These are phyloP conservation scores for Gaeumannomyces tritici DNA, from an alignment of 2,329 filamentous ascomycete species.

Conservation along the genomic window DNA sequence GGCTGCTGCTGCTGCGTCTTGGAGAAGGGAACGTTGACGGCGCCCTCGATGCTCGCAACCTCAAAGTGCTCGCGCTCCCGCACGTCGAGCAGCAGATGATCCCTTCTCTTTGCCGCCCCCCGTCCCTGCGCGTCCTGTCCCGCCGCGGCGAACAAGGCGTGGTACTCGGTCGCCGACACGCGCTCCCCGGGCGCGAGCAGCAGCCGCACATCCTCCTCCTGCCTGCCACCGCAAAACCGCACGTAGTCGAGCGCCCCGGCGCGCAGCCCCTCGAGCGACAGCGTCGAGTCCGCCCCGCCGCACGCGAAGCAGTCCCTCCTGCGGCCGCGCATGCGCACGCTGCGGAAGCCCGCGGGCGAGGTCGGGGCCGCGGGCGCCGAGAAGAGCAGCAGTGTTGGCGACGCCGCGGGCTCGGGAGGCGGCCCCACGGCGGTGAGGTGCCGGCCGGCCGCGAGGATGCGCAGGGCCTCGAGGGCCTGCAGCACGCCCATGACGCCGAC, in stretches of 20 bases:
- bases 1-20: conserved; percentile 15
- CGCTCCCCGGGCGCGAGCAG: conserved; percentile 59
- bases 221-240: conserved; percentile 66
- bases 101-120: conserved; percentile 2
- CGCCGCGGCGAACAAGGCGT: conserved; percentile 11
- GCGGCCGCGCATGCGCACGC: conserved; percentile 61
- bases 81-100: conserved; percentile 66
- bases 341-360: conserved; percentile 48
- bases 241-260: conserved; percentile 70
- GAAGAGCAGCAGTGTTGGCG: conserved; percentile 32
- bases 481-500: conserved; percentile 90
- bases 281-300: conserved; percentile 50
- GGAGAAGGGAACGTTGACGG: conserved; percentile 66
- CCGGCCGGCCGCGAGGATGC: conserved; percentile 50
- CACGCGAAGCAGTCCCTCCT: conserved; percentile 70
- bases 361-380: conserved; percentile 29
- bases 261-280: conserved; percentile 53
- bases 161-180: conserved; percentile 55
- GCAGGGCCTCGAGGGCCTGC: conserved; percentile 83
- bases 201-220: conserved; percentile 36
- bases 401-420: not conserved
- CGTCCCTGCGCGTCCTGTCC: conserved; percentile 8
- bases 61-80: conserved; percentile 78
- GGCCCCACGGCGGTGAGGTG: conserved; percentile 10
- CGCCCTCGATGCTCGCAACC: conserved; percentile 65